Conservation (phyloP, 2,329 filamentous ascomycete genomes). For the Cercospora janseana region DNA sequence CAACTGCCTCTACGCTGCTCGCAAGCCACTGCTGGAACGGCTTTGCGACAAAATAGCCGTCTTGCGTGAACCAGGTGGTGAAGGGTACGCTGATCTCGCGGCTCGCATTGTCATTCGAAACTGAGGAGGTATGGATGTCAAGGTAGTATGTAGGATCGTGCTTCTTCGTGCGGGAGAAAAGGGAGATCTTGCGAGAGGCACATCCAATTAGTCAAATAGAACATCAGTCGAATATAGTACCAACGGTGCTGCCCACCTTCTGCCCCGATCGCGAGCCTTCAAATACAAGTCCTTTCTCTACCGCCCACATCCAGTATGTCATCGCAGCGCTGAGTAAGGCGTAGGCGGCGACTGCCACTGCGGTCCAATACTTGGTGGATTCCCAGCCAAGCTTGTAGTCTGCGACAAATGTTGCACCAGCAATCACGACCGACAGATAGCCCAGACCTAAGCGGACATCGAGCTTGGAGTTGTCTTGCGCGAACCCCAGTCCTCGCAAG, state of each 20-base stretch:
- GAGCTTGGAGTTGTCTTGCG: conserved; percentile 73
- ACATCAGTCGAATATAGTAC: neutral
- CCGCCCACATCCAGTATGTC: conserved; percentile 78
- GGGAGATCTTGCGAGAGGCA: conserved; percentile 60
- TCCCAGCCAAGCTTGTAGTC: conserved; percentile 93
- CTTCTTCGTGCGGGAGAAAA: conserved; percentile 72
- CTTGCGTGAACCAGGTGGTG: conserved; percentile 67
- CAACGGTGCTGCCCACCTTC: conserved; percentile 51
- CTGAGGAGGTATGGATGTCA: conserved; percentile 51
- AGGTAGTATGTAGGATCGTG: conserved; percentile 78
- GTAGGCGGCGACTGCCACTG: conserved; percentile 75
- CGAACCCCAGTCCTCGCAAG: conserved; percentile 82
- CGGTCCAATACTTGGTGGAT: conserved; percentile 75
- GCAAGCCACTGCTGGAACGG: conserved; percentile 80
- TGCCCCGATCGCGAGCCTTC: conserved; percentile 68
- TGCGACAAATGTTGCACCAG: conserved; percentile 80
- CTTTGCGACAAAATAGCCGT: conserved; percentile 70
- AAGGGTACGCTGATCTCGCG: conserved; percentile 64
- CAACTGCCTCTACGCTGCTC: conserved; percentile 63
- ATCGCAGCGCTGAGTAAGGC: conserved; percentile 73
- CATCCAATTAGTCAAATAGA: neutral
- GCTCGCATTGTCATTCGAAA: conserved; percentile 28
- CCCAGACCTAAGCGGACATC: conserved; percentile 82
- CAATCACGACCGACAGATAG: conserved; percentile 75
- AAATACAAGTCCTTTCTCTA: conserved; percentile 82